A percentile compares a stretch with the other conserved stretches of the same genome.
Evolutionary conservation across 2,329 filamentous ascomycete genomes (phyloP).

Genomic region (Exophiala viscosa): DNA sequence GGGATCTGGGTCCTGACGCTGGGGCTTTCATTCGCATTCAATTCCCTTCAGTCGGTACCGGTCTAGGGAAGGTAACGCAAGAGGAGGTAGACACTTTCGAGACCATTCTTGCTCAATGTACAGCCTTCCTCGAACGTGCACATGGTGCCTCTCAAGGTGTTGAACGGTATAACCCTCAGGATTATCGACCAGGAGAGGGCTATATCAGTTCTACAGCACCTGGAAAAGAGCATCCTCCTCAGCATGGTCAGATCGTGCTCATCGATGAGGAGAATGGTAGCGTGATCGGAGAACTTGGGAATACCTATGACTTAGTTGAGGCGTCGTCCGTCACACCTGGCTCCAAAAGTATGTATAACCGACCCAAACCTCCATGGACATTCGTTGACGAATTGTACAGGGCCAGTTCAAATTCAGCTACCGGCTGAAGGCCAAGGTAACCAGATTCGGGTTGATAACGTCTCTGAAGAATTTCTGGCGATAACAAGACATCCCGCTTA

Average conservation of each 20-base stretch:
- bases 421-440: constrained; percentile 46
- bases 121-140: constrained; percentile 84
- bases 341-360: constrained; percentile 68
- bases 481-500: constrained; percentile 87
- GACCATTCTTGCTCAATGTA: constrained; percentile 96
- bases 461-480: constrained; percentile 61
- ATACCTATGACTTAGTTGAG: constrained; percentile 77
- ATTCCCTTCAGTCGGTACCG: constrained; percentile 71
- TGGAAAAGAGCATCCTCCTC: constrained; percentile 30
- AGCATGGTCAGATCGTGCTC: constrained; percentile 78
- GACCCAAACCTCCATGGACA: neutral
- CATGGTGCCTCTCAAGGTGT: constrained; percentile 51
- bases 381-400: constrained; percentile 33
- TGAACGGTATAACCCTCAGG: constrained; percentile 70
- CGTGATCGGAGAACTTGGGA: constrained; percentile 84
- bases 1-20: constrained; percentile 83
- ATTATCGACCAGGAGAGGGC: constrained; percentile 74
- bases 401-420: constrained; percentile 48
- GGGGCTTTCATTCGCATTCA: constrained; percentile 92
- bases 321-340: constrained; percentile 71
- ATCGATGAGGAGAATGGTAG: constrained; percentile 95
- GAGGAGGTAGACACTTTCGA: constrained; percentile 96
- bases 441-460: constrained; percentile 45
- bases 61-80: constrained; percentile 64
- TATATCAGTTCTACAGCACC: constrained; percentile 53